phyloP scores from a whole-genome alignment of 192 early-diverging fungal genomes.

The Dissophora ornata region DNA sequence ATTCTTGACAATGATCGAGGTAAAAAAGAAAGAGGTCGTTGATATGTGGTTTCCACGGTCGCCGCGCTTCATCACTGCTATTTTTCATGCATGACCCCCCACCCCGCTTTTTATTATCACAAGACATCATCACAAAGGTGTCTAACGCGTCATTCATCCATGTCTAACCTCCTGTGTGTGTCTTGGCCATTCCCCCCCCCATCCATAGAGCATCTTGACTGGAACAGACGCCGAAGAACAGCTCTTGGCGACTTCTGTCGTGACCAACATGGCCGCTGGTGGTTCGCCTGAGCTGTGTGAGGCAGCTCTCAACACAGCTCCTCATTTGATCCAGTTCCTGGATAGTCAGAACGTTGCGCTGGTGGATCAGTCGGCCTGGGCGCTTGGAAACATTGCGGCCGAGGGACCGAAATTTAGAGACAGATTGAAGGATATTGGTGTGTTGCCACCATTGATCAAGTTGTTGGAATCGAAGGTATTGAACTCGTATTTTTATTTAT shows the following conservation, averaged over 20 bases:
- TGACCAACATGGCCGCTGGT: constrained; percentile 71
- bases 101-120: neutral
- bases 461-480: constrained; percentile 72
- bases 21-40: constrained; percentile 10
- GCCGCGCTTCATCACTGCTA: neutral
- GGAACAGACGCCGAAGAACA: constrained; percentile 64
- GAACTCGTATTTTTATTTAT: neutral
- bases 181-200: too few species aligned
- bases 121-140: too few species aligned
- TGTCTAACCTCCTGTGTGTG: too few species aligned
- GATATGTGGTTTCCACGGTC: neutral
- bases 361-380: constrained; percentile 90
- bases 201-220: constrained; percentile 55
- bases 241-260: constrained; percentile 65
- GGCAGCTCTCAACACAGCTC: constrained; percentile 56
- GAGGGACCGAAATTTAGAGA: constrained; percentile 82
- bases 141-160: too few species aligned
- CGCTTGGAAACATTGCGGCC: constrained; percentile 94
- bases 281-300: constrained; percentile 60
- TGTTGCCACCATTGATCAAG: constrained; percentile 75
- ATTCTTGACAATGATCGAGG: constrained; percentile 56
- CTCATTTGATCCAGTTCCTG: constrained; percentile 61
- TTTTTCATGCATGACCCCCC: too few species aligned
- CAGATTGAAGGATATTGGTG: constrained; percentile 79
- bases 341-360: constrained; percentile 68